Evolutionary conservation across 345 rosid genomes (phyloP).

Genomic region (Populus deltoides): DNA sequence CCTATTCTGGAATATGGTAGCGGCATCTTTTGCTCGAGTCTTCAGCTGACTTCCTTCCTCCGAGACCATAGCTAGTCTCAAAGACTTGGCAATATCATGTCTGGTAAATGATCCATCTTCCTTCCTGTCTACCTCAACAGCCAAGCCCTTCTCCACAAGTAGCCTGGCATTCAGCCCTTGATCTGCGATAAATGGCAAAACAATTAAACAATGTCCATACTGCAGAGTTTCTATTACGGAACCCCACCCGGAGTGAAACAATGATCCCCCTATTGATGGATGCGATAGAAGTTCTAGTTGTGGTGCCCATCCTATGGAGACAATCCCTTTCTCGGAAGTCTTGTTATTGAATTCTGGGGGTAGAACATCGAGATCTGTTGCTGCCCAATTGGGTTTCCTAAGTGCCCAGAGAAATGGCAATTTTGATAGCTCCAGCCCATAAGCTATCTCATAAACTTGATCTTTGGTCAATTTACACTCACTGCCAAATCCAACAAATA

Average conservation of each 20-base stretch:
- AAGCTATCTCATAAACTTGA: conserved; percentile 31
- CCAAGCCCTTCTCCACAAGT: conserved; percentile 26
- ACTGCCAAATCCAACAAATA: conserved; percentile 41
- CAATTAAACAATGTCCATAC: conserved; percentile 17
- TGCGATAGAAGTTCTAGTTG: conserved; percentile 17
- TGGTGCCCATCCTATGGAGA: conserved; percentile 16
- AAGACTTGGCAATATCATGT: conserved; percentile 13
- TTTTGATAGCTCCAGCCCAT: conserved; percentile 26
- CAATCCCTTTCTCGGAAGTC: conserved; percentile 1
- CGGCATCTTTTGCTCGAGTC: conserved; percentile 6
- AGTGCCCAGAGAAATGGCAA: conserved; percentile 32
- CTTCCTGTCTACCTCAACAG: conserved; percentile 20
- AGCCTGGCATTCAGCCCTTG: conserved; percentile 22
- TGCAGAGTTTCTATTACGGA: conserved; percentile 21
- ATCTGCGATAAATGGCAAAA: conserved; percentile 15
- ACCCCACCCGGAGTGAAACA: conserved; percentile 26
- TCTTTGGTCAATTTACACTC: conserved; percentile 31
- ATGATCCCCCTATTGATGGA: conserved; percentile 16
- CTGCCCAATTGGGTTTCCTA: conserved; percentile 18
- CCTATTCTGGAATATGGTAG: neutral
- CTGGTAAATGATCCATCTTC: conserved; percentile 24
- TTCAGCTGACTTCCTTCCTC: conserved; percentile 16
- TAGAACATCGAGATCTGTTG: neutral
- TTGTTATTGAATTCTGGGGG: neutral
- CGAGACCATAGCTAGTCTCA: conserved; percentile 20